Evolutionary conservation across 2,329 filamentous ascomycete genomes (phyloP), one percentile per base, ranked within the genome.

Genomic region (Didymella sp.): DNA sequence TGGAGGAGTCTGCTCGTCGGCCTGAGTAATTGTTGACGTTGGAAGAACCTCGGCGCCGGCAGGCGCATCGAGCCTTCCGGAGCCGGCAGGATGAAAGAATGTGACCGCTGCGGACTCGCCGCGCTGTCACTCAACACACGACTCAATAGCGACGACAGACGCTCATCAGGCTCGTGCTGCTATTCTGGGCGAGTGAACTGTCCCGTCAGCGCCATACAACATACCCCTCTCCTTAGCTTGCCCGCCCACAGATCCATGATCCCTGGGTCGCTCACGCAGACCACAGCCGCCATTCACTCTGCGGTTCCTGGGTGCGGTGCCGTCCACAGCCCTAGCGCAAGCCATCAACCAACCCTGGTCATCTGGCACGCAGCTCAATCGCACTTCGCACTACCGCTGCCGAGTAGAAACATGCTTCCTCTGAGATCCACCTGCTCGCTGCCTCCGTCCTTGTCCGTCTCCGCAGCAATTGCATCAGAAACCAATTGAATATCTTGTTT

Each of bases 371-470:
- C 61, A 51, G 53, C 58, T 51, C 63, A 51, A 66, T 66, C 56
- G 61, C 60, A 63, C 63, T 57, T 69, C 60, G 66, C 67, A 66
- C 62, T 60, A 59, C 61, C 55, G 58, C 59, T 62, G 64, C 66
- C 70, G 63, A 68, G 67, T 70, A 61, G 65, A 68, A 70, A 63
- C 70, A 69, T 70, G 64, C 58, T 67, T 66, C 62, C 59, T 62
- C 60, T 64, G 56, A 58, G 57, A 66, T 66, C 58, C 64, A 60
- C 59, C 62, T 56, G 56, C 43, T 60, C 58, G 62, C 62, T 58
- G 42, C 60, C 52, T 56, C 61, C 50, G 57, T 48, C 66, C 62
- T 57, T 66, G 52, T 64, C 63, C 56, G 58, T 63, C 58, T 64
- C 64, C 63, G 64, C 66, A 67, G 66, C 64, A 57, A 61, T 63